Evolutionary conservation across 1,284 basidiomycete genomes (phyloP).

Genomic region (Irpex sp.): DNA sequence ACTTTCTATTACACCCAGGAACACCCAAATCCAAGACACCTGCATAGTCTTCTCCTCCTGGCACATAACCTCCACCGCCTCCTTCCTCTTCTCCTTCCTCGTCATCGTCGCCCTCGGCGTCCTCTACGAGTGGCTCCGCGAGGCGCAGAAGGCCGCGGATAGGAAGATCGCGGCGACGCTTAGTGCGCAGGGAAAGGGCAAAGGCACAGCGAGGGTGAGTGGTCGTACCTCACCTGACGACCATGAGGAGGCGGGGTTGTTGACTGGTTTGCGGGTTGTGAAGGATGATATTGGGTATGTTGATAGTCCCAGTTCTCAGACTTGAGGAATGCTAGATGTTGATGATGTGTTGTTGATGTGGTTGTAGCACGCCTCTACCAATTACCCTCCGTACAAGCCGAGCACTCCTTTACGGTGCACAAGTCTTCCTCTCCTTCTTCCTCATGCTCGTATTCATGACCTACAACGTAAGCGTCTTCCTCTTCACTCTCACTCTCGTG

Average conservation of each 20-base stretch:
- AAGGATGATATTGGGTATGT: conserved; percentile 39
- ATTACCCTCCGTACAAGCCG: conserved; percentile 45
- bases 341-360: conserved; percentile 5
- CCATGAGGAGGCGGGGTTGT: conserved; percentile 47
- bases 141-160: conserved; percentile 54
- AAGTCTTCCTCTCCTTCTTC: conserved; percentile 76
- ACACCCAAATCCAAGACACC: conserved; percentile 68
- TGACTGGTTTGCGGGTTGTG: conserved; percentile 41
- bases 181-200: conserved; percentile 40
- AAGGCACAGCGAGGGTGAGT: conserved; percentile 31
- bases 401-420: conserved; percentile 58
- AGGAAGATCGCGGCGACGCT: conserved; percentile 46
- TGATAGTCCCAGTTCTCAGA: background rate
- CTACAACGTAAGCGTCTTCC: conserved; percentile 54
- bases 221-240: conserved; percentile 38
- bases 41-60: conserved; percentile 70
- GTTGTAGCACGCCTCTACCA: conserved; percentile 43
- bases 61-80: conserved; percentile 56
- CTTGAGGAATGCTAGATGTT: background rate
- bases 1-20: conserved; percentile 38
- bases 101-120: conserved; percentile 59
- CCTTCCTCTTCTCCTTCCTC: conserved; percentile 58
- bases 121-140: conserved; percentile 71
- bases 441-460: conserved; percentile 88
- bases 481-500: conserved; percentile 16